phyloP scores from a whole-genome alignment of 2,329 filamentous ascomycete genomes.

The Trichoderma gracile region DNA sequence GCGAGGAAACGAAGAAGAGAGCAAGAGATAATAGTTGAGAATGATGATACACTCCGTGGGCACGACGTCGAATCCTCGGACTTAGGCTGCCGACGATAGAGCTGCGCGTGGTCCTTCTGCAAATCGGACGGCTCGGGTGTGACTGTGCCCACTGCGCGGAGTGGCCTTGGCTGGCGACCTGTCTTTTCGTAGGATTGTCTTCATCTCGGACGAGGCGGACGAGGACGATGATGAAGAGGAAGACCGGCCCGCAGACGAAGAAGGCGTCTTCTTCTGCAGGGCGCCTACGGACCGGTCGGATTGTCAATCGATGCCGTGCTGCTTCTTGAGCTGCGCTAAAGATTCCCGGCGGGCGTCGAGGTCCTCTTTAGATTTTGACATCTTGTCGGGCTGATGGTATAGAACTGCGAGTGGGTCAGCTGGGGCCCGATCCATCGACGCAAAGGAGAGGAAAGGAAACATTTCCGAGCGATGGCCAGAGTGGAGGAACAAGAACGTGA shows the following conservation, averaged over 20 bases:
- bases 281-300: conserved; percentile 67
- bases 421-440: not conserved
- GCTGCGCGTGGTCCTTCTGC: conserved; percentile 43
- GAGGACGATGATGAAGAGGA: conserved; percentile 49
- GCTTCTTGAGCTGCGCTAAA: conserved; percentile 96
- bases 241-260: conserved; percentile 64
- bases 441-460: not conserved
- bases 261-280: conserved; percentile 45
- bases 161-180: conserved; percentile 40
- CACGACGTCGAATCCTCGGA: conserved; percentile 23
- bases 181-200: conserved; percentile 49
- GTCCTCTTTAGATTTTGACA: conserved; percentile 84
- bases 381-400: conserved; percentile 67
- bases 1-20: conserved; percentile 3
- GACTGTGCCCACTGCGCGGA: conserved; percentile 41
- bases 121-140: conserved; percentile 46
- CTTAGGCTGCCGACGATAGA: conserved; percentile 44
- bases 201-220: conserved; percentile 44
- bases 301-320: conserved; percentile 98
- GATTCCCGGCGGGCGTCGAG: conserved; percentile 91
- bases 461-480: not conserved
- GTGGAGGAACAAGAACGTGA: too few relatives aligned
- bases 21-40: conserved; percentile 2
- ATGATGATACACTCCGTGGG: conserved; percentile 17
- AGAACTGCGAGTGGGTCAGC: conserved; percentile 47